Conservation (phyloP, 169 alveolate genomes). For the Sarcocystis neurona region DNA sequence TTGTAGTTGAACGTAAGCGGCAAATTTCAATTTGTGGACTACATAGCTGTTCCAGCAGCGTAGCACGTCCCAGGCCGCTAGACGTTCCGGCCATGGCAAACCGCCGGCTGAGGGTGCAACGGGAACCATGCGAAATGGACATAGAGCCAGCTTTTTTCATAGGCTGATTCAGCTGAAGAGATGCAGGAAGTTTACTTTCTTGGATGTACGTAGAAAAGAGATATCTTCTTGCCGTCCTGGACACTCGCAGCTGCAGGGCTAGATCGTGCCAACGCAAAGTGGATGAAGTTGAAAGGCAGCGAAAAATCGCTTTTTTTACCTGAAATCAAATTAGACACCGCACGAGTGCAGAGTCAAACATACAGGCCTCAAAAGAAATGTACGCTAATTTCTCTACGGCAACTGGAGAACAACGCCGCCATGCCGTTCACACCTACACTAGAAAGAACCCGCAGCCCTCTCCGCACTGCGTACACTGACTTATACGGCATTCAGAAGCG, state of each 20-base stretch:
- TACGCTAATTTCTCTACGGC: background rate
- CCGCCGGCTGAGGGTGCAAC: no score
- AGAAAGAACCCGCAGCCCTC: background rate
- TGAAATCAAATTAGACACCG: background rate
- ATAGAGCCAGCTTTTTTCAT: no score
- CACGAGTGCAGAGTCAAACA: background rate
- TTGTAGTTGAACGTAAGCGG: no score
- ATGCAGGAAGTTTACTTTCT: background rate
- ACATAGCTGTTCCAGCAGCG: no score
- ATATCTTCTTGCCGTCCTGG: background rate
- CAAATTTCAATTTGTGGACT: no score
- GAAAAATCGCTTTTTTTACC: constrained; percentile 39
- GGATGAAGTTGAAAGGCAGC: constrained; percentile 57
- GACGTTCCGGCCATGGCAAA: no score
- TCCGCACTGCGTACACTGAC: background rate
- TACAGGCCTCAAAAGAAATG: background rate
- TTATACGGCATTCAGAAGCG: background rate
- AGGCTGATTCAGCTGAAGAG: no score
- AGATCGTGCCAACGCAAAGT: constrained; percentile 40
- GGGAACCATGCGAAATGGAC: no score
- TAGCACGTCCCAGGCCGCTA: no score
- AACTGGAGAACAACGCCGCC: background rate
- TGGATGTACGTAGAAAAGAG: constrained; percentile 33
- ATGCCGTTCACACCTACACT: background rate
- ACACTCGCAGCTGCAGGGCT: no score